phyloP scores from a whole-genome alignment of 2,329 filamentous ascomycete species.

The Alternaria sp. region DNA sequence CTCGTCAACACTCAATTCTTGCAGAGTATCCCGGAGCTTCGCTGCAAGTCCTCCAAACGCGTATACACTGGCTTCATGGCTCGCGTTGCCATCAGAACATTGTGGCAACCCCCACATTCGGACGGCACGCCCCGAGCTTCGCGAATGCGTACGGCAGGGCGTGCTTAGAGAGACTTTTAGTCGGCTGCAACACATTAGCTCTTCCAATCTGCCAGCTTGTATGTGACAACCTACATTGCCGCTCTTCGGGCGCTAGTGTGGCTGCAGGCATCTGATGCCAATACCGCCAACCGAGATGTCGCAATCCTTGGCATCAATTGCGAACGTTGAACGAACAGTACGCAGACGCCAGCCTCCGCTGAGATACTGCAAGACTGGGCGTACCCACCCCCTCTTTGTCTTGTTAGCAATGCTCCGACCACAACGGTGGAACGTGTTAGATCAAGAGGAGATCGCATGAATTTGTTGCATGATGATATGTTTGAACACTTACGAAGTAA shows the following conservation, averaged over 20 bases:
- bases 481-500: neutral
- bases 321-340: slow-evolving; percentile 7
- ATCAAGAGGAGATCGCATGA: neutral
- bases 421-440: neutral
- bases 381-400: neutral
- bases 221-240: neutral
- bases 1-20: neutral
- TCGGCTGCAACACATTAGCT: neutral
- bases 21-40: neutral
- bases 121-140: neutral
- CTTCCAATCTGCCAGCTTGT: neutral
- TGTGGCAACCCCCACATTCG: neutral
- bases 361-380: neutral
- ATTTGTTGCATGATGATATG: neutral
- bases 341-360: neutral
- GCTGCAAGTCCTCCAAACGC: neutral
- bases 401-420: neutral
- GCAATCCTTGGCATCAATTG: slow-evolving; percentile 19
- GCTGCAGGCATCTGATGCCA: slow-evolving; percentile 12
- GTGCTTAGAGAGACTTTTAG: neutral
- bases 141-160: neutral
- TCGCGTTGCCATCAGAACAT: neutral
- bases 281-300: slow-evolving; percentile 19
- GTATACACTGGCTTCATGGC: neutral
- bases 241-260: slow-evolving; percentile 4